Base-by-base conservation (phyloP, 129 eudicot species). In the Mikania micrantha region DNA sequence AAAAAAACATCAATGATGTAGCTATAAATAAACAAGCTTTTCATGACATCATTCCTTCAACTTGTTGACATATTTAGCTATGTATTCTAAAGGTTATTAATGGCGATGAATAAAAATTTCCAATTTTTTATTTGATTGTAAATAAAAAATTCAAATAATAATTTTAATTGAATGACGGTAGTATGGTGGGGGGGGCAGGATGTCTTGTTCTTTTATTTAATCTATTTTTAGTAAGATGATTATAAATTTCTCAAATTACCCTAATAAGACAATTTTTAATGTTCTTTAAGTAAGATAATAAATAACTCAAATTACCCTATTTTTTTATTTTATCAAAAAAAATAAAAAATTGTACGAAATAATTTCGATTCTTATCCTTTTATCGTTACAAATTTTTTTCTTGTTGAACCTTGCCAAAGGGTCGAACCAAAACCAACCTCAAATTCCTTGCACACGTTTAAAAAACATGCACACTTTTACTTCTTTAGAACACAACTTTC, bases 381-480 rank as follows among this genome's bases (percentile, higher is more conserved):
- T 19, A 9, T 4, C 27, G 6, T 19, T 8, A 48, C 7, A 3
- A 17, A n/a, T n/a, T n/a, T 16, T 1, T 45, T 5, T 47, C 17
- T 47, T 47, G 24, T 47, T 47, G 10, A 16, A 48, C 54, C 7
- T 47, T 47, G 53, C 9, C 12, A 7, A 48, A 48, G 0, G 6
- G 54, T 16, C 27, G 0, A 47, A 4, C 16, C 25, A 17, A 5
- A 47, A 47, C 22, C 7, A 47, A 47, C 53, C 20, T 47, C 9
- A 16, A 47, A 47, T 17, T 16, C 27, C 13, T 7, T 19, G 19
- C 22, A 5, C 7, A 17, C 0, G 10, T 48, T 5, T 7, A 49
- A 2, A 49, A 49, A n/a, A n/a, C n/a, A n/a, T n/a, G n/a, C n/a
- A 67, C 47, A 48, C 31, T 67, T 67, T 49, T 35, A 67, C 72